phyloP scores from a whole-genome alignment of 139 green algal species.

The Chlamydomonas sphaeroides region DNA sequence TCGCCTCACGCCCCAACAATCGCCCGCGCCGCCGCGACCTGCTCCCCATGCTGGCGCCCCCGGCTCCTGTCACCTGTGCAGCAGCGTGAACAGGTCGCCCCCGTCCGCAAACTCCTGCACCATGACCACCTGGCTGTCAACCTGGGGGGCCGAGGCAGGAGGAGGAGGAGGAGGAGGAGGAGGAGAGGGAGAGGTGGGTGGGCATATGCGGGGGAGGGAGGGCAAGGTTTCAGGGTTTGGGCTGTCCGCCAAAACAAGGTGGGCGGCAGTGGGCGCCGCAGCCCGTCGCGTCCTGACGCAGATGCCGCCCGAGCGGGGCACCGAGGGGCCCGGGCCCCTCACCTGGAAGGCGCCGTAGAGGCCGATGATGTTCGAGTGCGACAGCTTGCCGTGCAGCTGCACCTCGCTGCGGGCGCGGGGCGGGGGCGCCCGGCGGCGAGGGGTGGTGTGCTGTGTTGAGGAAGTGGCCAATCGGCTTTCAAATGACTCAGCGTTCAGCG shows the following conservation, averaged over 20 bases:
- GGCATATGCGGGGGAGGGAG: too few relatives aligned
- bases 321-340: too few relatives aligned
- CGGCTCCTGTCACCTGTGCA: conserved; percentile 44
- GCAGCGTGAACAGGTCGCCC: conserved; percentile 59
- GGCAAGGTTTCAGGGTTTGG: too few relatives aligned
- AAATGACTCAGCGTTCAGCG: too few relatives aligned
- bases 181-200: too few relatives aligned
- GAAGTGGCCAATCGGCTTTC: too few relatives aligned
- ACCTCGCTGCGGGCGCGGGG: conserved; percentile 41
- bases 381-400: conserved; percentile 60
- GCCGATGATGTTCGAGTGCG: conserved; percentile 67
- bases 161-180: background rate
- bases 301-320: too few relatives aligned
- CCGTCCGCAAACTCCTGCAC: conserved; percentile 64
- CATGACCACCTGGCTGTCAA: conserved; percentile 56
- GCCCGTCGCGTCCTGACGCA: too few relatives aligned
- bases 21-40: too few relatives aligned
- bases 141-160: background rate
- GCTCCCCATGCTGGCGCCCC: background rate
- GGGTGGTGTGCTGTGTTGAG: background rate
- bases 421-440: too few relatives aligned
- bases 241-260: too few relatives aligned
- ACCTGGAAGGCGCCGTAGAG: conserved; percentile 68
- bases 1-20: background rate
- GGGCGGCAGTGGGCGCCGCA: too few relatives aligned